Base-by-base conservation (phyloP, 768 basidiomycete species). In the Cubamyces sp. region DNA sequence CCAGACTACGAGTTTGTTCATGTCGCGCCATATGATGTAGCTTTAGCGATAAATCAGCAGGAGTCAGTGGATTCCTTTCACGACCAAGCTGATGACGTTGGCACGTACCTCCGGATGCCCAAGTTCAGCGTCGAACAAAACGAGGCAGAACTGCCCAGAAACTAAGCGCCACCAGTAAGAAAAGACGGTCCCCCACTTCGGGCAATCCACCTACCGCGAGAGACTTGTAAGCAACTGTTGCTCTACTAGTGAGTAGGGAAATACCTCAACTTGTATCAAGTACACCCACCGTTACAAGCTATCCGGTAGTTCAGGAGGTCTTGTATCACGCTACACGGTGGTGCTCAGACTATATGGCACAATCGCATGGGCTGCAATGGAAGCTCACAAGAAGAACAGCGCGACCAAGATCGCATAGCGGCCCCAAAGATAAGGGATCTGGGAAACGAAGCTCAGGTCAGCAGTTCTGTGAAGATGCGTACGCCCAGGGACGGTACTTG, bases 21-120 rank as follows among this genome's bases (percentile, higher is more conserved):
- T 58, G 46, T 64, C 57, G 21, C 54, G 46, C 62, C 62, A 64
- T 0, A 64, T 64, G 25, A 64, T 59, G 41, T 63, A 63, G 16
- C 55, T 57, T n/a, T 34, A 23, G 4, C 4, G 12, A 8, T 7
- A n/a, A 8, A 30, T 25, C n/a, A 14, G 46, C 3, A 40, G 21
- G 9, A 9, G 11, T 34, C 1, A 34, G 34, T 34, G 6, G 6
- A 11, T 34, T 9, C 6, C 34, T 1, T 11, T 11, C 34, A 34
- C 34, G 1, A 9, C 34, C 6, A 9, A 9, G 34, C 34, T 9
- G 34, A 21, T 43, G 18, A 18, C 5, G 19, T n/a, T 11, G 12
- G 15, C 6, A 16, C 52, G 16, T 34, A 61, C 60, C 53, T 53
- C 25, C 60, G 19, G 28, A 58, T 41, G n/a, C 57, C 57, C 3